phyloP scores from a whole-genome alignment of 352 stramenopile genomes.

The Globisporangium rhizosaccharum region DNA sequence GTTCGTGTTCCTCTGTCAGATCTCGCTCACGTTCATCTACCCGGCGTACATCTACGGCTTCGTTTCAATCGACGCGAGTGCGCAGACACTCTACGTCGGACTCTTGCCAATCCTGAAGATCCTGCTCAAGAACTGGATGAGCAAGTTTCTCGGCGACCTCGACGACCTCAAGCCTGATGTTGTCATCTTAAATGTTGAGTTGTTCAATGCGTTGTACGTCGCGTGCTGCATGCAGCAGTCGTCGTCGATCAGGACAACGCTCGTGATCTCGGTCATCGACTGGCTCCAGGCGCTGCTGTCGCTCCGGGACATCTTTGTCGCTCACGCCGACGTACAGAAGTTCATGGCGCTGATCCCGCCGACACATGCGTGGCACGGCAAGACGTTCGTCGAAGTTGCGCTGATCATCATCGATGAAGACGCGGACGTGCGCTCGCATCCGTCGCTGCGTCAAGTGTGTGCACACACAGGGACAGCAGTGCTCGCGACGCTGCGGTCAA shows the following conservation, averaged over 20 bases:
- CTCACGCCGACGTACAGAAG: neutral
- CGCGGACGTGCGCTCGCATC: neutral
- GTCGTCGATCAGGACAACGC: slow-evolving; percentile 10
- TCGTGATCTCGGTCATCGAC: slow-evolving; percentile 13
- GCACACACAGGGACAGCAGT: neutral
- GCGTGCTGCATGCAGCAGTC: slow-evolving; percentile 19
- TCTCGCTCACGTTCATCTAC: slow-evolving; percentile 36
- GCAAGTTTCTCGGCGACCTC: slow-evolving; percentile 10
- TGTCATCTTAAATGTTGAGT: slow-evolving; percentile 23
- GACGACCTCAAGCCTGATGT: slow-evolving; percentile 20
- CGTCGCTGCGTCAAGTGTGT: neutral
- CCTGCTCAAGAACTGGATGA: slow-evolving; percentile 32
- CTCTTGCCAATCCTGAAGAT: slow-evolving; percentile 40
- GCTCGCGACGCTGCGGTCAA: neutral
- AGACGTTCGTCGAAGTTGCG: slow-evolving; percentile 5
- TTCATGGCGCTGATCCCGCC: slow-evolving; percentile 6
- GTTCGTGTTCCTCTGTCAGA: slow-evolving; percentile 28
- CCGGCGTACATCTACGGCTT: slow-evolving; percentile 38
- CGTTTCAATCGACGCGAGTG: slow-evolving; percentile 11
- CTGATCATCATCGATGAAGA: slow-evolving; percentile 9
- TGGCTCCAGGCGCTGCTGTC: slow-evolving; percentile 5
- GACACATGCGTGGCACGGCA: neutral
- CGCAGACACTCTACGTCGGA: slow-evolving; percentile 27
- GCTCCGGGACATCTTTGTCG: neutral
- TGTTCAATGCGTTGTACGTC: slow-evolving; percentile 26